Evolutionary conservation across 2,329 filamentous ascomycete species (phyloP).

Genomic region (Xylaria sp.): DNA sequence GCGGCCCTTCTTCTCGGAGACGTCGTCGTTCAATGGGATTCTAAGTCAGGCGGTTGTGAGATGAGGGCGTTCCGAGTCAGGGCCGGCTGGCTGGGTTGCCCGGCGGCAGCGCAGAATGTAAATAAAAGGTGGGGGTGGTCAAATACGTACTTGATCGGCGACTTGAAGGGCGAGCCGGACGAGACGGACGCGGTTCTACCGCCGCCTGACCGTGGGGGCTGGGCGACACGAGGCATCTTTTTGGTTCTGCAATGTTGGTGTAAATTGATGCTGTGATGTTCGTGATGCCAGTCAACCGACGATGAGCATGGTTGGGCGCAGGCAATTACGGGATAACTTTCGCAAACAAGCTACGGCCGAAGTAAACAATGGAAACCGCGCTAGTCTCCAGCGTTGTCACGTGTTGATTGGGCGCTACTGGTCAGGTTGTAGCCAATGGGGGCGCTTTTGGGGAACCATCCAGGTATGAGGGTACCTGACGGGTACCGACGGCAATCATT

Average conservation of each 20-base stretch:
- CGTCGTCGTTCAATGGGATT: conserved; percentile 95
- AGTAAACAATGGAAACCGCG: conserved; percentile 12
- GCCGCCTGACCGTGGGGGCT: conserved; percentile 46
- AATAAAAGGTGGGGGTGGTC: conserved; percentile 3
- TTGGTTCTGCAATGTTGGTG: not conserved
- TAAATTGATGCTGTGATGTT: conserved; percentile 18
- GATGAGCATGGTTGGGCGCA: conserved; percentile 18
- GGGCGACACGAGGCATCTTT: conserved; percentile 55
- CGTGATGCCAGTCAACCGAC: conserved; percentile 12
- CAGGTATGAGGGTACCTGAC: no score
- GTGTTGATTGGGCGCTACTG: not conserved
- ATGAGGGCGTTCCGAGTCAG: no score
- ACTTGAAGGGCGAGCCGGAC: conserved; percentile 50
- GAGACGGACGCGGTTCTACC: conserved; percentile 45
- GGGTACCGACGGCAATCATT: no score
- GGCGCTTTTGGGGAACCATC: no score
- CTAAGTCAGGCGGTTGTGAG: conserved; percentile 40
- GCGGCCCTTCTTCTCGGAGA: conserved; percentile 81
- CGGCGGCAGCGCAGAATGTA: conserved; percentile 8
- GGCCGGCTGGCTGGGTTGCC: conserved; percentile 1
- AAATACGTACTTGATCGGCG: conserved; percentile 49
- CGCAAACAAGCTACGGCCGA: conserved; percentile 1
- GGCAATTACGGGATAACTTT: not conserved
- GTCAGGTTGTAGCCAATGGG: no score
- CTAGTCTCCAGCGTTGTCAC: conserved; percentile 6